Percentiles rank a stretch among this genome's conserved stretches.
These are phyloP conservation scores for Santalum album DNA, from an alignment of 164 flowering plant species.

Conservation along the genomic window DNA sequence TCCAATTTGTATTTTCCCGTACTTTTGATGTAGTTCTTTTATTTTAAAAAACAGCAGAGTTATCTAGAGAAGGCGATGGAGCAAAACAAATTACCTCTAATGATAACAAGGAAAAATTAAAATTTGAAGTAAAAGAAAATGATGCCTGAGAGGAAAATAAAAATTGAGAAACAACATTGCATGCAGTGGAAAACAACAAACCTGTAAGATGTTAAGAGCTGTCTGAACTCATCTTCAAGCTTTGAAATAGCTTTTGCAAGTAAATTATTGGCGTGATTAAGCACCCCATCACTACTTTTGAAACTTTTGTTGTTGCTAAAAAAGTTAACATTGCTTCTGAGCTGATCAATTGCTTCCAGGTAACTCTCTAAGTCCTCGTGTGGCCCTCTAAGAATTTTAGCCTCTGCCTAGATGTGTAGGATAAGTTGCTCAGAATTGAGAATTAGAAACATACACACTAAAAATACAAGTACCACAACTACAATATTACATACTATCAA, in stretches of 20 bases:
- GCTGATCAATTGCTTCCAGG: slow-evolving; percentile 81
- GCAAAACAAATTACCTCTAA: too few species aligned
- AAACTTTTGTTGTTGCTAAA: slow-evolving; percentile 66
- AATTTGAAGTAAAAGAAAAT: too few species aligned
- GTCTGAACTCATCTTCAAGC: slow-evolving; percentile 86
- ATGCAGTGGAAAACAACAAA: slow-evolving; percentile 14
- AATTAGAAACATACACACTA: not conserved
- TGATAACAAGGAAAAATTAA: too few species aligned
- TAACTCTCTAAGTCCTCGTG: slow-evolving; percentile 91
- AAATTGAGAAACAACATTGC: not conserved
- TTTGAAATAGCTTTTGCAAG: slow-evolving; percentile 76
- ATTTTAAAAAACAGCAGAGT: too few species aligned
- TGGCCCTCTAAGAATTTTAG: slow-evolving; percentile 86
- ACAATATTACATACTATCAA: not conserved
- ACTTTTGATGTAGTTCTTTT: too few species aligned
- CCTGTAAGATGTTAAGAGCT: slow-evolving; percentile 73
- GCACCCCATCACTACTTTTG: slow-evolving; percentile 72
- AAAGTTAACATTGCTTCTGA: slow-evolving; percentile 58
- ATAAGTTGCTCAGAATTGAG: not conserved
- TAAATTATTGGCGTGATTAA: slow-evolving; percentile 68
- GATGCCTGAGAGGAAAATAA: too few species aligned
- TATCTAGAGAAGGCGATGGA: too few species aligned
- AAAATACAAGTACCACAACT: not conserved
- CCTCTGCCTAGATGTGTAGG: slow-evolving; percentile 61
- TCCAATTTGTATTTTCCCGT: too few species aligned